Percentiles rank a stretch among this genome's conserved stretches.
Evolutionary conservation across 2,329 filamentous ascomycete species (phyloP).

Genomic region (Stagonosporopsis cucurbitacearum): DNA sequence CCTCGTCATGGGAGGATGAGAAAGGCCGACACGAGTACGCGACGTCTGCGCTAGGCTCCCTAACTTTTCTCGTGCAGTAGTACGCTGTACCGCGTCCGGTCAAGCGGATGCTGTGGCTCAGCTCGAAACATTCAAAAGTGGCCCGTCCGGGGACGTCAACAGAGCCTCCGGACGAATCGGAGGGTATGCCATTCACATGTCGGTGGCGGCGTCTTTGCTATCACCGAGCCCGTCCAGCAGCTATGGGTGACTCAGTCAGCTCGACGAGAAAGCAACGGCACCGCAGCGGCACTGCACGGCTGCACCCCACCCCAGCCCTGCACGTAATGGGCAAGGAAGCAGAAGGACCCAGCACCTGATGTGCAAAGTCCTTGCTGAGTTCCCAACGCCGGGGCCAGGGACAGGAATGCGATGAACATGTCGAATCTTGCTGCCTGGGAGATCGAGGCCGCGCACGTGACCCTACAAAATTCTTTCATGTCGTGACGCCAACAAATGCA

Average conservation of each 20-base stretch:
- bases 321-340: conserved; percentile 22
- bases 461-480: background rate
- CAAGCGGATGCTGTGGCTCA: conserved; percentile 19
- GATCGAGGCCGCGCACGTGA: conserved; percentile 19
- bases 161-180: conserved; percentile 27
- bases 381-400: conserved; percentile 8
- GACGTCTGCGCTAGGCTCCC: conserved; percentile 16
- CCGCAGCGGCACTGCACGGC: conserved; percentile 19
- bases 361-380: conserved; percentile 24
- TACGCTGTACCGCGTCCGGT: conserved; percentile 20
- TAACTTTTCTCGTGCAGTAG: conserved; percentile 30
- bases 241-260: conserved; percentile 30
- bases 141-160: conserved; percentile 25
- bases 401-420: conserved; percentile 2
- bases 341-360: conserved; percentile 24
- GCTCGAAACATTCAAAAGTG: conserved; percentile 20
- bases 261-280: conserved; percentile 37
- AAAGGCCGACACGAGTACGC: conserved; percentile 18
- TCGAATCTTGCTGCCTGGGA: conserved; percentile 18
- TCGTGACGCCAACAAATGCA: conserved; percentile 10
- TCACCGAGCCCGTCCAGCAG: conserved; percentile 26
- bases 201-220: conserved; percentile 28
- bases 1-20: conserved; percentile 31
- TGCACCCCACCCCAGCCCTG: conserved; percentile 20
- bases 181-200: conserved; percentile 13